phyloP scores from a whole-genome alignment of 345 rosid species.

The Hibiscus trionum region DNA sequence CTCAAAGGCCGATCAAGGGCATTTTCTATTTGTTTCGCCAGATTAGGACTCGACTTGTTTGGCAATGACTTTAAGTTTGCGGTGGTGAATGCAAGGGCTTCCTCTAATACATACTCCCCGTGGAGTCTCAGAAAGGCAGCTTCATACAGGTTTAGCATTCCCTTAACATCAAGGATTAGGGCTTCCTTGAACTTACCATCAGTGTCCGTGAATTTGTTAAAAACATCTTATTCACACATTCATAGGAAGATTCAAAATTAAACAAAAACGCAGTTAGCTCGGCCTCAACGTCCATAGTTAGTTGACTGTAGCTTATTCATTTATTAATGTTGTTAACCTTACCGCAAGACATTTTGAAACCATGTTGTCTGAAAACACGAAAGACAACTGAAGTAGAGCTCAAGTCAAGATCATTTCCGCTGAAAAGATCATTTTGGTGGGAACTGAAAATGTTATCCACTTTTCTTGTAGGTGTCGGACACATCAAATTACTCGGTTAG shows the following conservation, averaged over 20 bases:
- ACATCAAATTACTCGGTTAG: too few species aligned
- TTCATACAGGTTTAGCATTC: conserved; percentile 1
- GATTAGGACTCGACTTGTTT: not conserved
- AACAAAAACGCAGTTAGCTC: too few species aligned
- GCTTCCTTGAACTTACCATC: not conserved
- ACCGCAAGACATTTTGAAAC: not conserved
- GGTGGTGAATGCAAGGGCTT: not conserved
- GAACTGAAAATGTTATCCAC: not conserved
- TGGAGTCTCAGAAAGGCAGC: not conserved
- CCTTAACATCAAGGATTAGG: not conserved
- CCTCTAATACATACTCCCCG: not conserved
- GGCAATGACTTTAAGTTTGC: not conserved
- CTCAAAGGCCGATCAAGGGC: not conserved
- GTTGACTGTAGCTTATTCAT: not conserved
- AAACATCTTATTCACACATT: not conserved
- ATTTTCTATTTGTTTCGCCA: not conserved
- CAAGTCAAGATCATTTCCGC: not conserved
- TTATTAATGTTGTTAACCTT: not conserved
- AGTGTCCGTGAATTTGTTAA: not conserved
- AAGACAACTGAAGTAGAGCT: not conserved
- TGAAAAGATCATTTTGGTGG: not conserved
- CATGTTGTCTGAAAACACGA: not conserved
- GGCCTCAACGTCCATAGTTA: not conserved
- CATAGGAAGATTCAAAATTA: not conserved
- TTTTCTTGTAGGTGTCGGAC: too few species aligned